phyloP scores from a whole-genome alignment of 129 eudicot species.

The Pittosporum tobira region DNA sequence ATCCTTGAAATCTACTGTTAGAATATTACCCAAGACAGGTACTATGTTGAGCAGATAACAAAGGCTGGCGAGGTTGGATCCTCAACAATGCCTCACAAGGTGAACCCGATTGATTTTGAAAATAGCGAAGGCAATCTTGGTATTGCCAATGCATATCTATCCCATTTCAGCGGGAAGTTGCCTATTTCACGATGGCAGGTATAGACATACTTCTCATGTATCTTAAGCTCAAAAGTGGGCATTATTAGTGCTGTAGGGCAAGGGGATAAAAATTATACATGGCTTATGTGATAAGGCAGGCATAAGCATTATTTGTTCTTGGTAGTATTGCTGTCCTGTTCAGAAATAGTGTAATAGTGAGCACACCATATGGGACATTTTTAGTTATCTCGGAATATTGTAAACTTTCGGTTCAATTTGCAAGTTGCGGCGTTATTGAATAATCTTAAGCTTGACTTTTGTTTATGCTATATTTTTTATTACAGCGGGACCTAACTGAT shows the following conservation, averaged over 20 bases:
- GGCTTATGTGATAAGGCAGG: too few species aligned
- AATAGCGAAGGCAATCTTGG: slow-evolving; percentile 98
- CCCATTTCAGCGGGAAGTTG: slow-evolving; percentile 70
- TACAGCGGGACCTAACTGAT: slow-evolving; percentile 95
- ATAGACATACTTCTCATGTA: slow-evolving; percentile 4
- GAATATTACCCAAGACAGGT: slow-evolving; percentile 2
- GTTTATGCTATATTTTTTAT: slow-evolving; percentile 8
- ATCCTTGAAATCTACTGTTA: neutral
- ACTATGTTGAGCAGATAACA: slow-evolving; percentile 43
- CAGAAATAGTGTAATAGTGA: neutral
- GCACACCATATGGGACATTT: neutral
- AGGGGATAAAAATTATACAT: neutral
- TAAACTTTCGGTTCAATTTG: slow-evolving; percentile 1
- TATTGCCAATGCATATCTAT: slow-evolving; percentile 63
- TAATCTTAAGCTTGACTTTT: neutral
- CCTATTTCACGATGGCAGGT: slow-evolving; percentile 99
- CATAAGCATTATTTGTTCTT: neutral
- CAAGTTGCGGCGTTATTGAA: neutral
- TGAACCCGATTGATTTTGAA: slow-evolving; percentile 95
- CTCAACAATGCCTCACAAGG: slow-evolving; percentile 98
- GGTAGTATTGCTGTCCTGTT: neutral
- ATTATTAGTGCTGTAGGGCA: neutral
- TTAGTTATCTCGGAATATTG: neutral
- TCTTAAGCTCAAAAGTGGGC: neutral
- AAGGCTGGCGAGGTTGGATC: slow-evolving; percentile 98